Evolutionary conservation across 2,329 filamentous ascomycete species (phyloP).

Genomic region (Phyllosticta citribraziliensis): DNA sequence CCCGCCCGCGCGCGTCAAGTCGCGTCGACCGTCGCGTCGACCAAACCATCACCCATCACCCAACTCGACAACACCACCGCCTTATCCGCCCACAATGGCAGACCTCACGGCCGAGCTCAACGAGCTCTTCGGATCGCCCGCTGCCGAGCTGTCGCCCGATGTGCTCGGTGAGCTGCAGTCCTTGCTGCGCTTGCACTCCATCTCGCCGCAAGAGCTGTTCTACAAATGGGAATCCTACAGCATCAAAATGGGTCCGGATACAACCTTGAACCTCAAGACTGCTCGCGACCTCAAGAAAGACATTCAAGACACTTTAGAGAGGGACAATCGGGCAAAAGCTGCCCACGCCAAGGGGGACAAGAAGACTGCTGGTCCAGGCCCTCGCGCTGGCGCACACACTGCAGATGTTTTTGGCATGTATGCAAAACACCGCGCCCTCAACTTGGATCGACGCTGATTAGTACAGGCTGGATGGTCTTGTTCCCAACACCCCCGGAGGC

Average conservation of each 20-base stretch:
- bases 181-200: constrained; percentile 72
- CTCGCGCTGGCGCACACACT: constrained; percentile 44
- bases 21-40: constrained; percentile 15
- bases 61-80: not conserved
- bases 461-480: constrained; percentile 37
- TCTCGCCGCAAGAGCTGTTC: constrained; percentile 77
- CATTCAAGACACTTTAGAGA: constrained; percentile 74
- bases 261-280: constrained; percentile 58
- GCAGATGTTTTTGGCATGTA: constrained; percentile 71
- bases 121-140: constrained; percentile 47
- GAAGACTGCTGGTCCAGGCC: constrained; percentile 50
- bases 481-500: constrained; percentile 34
- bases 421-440: constrained; percentile 19
- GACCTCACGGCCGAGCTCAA: constrained; percentile 45
- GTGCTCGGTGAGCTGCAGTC: constrained; percentile 73
- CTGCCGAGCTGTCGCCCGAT: constrained; percentile 58
- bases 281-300: constrained; percentile 75
- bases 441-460: not conserved
- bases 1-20: constrained; percentile 6
- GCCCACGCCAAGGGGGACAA: constrained; percentile 53
- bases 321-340: constrained; percentile 56
- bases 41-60: constrained; percentile 1
- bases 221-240: constrained; percentile 99
- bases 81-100: constrained; percentile 33
- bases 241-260: constrained; percentile 86